phyloP scores from a whole-genome alignment of 495 filamentous ascomycete genomes.

The Glutinoglossum americanum region DNA sequence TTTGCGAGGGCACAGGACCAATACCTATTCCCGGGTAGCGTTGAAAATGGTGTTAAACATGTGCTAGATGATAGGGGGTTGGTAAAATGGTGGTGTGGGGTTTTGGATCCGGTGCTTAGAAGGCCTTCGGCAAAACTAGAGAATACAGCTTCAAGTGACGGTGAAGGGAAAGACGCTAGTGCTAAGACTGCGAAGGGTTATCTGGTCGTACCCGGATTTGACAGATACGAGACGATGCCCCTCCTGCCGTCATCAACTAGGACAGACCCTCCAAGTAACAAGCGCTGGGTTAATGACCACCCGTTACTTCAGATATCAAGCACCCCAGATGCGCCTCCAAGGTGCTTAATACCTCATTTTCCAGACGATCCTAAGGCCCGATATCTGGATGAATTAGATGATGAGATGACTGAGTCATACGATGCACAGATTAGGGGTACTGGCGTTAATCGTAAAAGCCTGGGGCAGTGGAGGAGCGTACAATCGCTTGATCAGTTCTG shows the following conservation, averaged over 20 bases:
- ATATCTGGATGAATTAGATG: conserved; percentile 75
- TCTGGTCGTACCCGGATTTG: conserved; percentile 69
- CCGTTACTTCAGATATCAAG: conserved; percentile 40
- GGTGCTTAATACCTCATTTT: conserved; percentile 73
- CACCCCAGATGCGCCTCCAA: conserved; percentile 39
- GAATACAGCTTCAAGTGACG: conserved; percentile 14
- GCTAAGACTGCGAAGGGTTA: conserved; percentile 39
- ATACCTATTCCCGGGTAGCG: conserved; percentile 84
- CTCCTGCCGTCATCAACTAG: conserved; percentile 33
- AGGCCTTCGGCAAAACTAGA: conserved; percentile 19
- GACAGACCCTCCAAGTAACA: conserved; percentile 22
- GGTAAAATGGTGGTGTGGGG: conserved; percentile 87
- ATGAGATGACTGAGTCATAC: conserved; percentile 32
- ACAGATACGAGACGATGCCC: conserved; percentile 44
- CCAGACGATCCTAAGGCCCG: conserved; percentile 93
- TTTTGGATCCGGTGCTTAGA: conserved; percentile 50
- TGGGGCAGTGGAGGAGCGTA: conserved; percentile 64
- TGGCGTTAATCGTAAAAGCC: conserved; percentile 16
- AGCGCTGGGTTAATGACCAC: conserved; percentile 31
- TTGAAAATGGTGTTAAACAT: conserved; percentile 70
- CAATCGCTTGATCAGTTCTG: conserved; percentile 76
- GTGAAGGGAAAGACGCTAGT: neutral
- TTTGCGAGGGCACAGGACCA: conserved; percentile 86
- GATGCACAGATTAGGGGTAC: conserved; percentile 19
- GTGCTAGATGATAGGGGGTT: conserved; percentile 78